Conservation (phyloP, 768 basidiomycete genomes). For the Tulasnella sp. region DNA sequence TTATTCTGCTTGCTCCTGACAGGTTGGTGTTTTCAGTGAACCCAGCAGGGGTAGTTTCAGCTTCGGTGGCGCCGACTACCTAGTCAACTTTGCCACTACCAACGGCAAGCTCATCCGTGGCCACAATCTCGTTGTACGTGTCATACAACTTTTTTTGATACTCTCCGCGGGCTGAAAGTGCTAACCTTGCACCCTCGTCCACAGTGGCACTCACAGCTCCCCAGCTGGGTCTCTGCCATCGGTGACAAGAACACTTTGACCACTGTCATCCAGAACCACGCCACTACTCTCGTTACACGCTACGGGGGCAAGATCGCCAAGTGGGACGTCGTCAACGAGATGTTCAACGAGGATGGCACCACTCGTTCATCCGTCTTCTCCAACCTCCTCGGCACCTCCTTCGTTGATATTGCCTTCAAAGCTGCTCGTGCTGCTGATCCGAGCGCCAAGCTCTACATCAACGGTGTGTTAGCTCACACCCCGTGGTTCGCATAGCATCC, state of each 20-base stretch:
- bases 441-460: slow-evolving; percentile 29
- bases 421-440: slow-evolving; percentile 46
- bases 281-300: slow-evolving; percentile 16
- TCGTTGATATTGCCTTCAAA: slow-evolving; percentile 47
- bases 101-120: slow-evolving; percentile 21
- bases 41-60: slow-evolving; percentile 15
- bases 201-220: slow-evolving; percentile 19
- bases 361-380: slow-evolving; percentile 37
- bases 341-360: slow-evolving; percentile 46
- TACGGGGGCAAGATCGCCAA: slow-evolving; percentile 18
- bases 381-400: slow-evolving; percentile 41
- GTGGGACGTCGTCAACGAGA: slow-evolving; percentile 32
- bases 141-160: background rate
- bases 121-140: slow-evolving; percentile 17
- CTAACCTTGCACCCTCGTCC: too few species aligned
- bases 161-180: background rate
- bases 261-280: slow-evolving; percentile 22
- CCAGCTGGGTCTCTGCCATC: slow-evolving; percentile 19
- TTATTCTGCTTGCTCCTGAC: too few species aligned
- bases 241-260: slow-evolving; percentile 18
- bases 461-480: background rate
- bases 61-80: slow-evolving; percentile 19
- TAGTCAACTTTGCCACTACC: slow-evolving; percentile 21
- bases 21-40: background rate
- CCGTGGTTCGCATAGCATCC: background rate